Evolutionary conservation across 139 green algal species (phyloP).

Genomic region (Chlamydomonas incerta): DNA sequence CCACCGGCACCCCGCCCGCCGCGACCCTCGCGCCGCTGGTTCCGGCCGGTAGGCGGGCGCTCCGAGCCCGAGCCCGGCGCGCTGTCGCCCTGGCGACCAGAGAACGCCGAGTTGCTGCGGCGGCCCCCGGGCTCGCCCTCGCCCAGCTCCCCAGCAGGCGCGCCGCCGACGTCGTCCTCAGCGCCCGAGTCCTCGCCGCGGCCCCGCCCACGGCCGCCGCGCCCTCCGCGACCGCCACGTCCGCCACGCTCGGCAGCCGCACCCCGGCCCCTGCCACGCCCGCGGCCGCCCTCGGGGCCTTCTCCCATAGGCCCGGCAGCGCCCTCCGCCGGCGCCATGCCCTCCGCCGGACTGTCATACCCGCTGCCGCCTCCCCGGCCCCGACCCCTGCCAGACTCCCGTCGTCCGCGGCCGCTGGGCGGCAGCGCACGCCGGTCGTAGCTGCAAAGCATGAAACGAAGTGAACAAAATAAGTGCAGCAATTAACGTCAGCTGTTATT

Average conservation of each 20-base stretch:
- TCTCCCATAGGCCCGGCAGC: too few relatives aligned
- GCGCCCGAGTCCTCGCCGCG: slow-evolving; percentile 24
- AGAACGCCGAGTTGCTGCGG: slow-evolving; percentile 14
- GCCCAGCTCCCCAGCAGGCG: background rate
- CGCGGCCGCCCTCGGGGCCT: background rate
- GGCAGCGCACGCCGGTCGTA: slow-evolving; percentile 22
- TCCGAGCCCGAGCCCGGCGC: background rate
- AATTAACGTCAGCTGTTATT: too few relatives aligned
- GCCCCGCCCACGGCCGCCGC: slow-evolving; percentile 11
- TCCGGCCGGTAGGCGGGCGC: background rate
- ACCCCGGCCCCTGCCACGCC: slow-evolving; percentile 9
- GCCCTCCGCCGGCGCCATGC: background rate
- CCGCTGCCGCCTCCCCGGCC: slow-evolving; percentile 12
- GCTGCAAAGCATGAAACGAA: too few relatives aligned
- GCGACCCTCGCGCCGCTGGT: slow-evolving; percentile 7
- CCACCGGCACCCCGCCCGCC: background rate
- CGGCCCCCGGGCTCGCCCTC: background rate
- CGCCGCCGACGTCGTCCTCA: slow-evolving; percentile 1
- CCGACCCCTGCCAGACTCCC: background rate
- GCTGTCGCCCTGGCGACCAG: background rate
- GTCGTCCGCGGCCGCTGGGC: background rate
- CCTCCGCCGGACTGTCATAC: slow-evolving; percentile 32
- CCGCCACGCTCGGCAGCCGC: background rate
- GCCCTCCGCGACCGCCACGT: slow-evolving; percentile 7
- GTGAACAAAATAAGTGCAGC: too few relatives aligned